Evolutionary conservation across 2,329 filamentous ascomycete genomes (phyloP), one percentile per base, ranked within the genome.

Genomic region (Mollisiaceae sp.): DNA sequence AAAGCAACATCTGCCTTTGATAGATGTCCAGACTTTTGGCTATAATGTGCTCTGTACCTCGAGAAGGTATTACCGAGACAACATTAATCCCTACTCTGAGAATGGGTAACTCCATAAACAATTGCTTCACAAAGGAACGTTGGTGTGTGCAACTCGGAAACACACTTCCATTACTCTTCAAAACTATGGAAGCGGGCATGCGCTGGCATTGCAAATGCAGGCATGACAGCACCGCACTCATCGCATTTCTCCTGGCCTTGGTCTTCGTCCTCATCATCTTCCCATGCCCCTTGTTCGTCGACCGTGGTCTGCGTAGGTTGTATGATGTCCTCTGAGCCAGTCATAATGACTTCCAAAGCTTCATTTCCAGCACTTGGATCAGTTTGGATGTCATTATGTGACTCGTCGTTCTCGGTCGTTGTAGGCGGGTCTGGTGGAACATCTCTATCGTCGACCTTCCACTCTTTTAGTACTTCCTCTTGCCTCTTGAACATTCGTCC

Each of bases 401-500:
- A 32, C 47, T 62, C 38, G 18, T 38, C n/a, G 9, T 54, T 65
- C 12, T 43, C 20, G 41, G 41, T 38, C 14, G 52, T 14, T 27
- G 56, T 22, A 18, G 65, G 27, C 1, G 59, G 56, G 59, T 75
- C 73, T 50, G 75, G 74, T n/a, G 76, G 72, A 0, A 76, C 69
- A 63, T 78, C 76, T 65, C 69, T 72, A 67, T 84, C 84, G 56
- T 84, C 82, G 1, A 88, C 82, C 59, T 80, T 88, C 80, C 90
- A 94, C 59, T 91, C 87, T 66, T 83, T 87, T 62, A 93, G 79
- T 36, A 88, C 84, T 54, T 87, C 83, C 59, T 92, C 89, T 75
- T 96, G 93, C 62, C 82, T 83, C 73, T 82, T 87, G 76, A 97
- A 96, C 93, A 97, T 96, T 73, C 82, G 85, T 0, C 85, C 85